Evolutionary conservation across 2,329 filamentous ascomycete species (phyloP), one percentile per base, ranked within the genome.

Genomic region (Trichoderma lentiforme): DNA sequence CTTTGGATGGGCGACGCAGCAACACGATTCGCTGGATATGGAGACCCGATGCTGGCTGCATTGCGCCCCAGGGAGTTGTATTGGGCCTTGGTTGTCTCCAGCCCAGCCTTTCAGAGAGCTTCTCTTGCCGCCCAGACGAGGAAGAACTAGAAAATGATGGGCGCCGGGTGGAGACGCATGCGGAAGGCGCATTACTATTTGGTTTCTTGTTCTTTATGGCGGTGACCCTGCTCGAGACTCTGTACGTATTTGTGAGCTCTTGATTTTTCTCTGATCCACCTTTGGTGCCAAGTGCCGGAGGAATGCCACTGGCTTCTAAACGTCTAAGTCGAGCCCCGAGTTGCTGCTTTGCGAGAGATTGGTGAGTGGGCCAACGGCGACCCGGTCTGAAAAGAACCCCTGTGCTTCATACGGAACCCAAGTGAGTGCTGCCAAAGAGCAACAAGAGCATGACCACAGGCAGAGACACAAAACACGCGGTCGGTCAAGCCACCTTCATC

Each of bases 91-190:
- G 73, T 53, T 36, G 57, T 62, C 28, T 62, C 73, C 39, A 74
- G 76, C 26, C 71, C 75, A 77, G 78, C 81, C 81, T 83, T 82
- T 83, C 80, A 82, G 76, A 77, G 77, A 73, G 77, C 77, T 76
- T 74, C 77, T 79, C 75, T 83, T 82, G 78, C 81, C 81, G 81
- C 81, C 80, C 77, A 76, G 74, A 72, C 32, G 69, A 39, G 65
- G 51, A 53, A 47, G 32, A 62, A 74, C 70, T 74, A 74, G 74
- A 75, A 74, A 71, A 73, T 73, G 73, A 73, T 74, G 74, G 73
- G 56, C 34, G 71, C 39, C 47, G 58, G 72, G 71, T 72, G 68
- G 68, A 32, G 58, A 39, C 43, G 26, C 56, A 56, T 56, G 56
- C 36, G 53, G 70, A 58, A 66, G 70, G 70, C 62, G 63, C 53